Evolutionary conservation across 495 filamentous ascomycete species (phyloP).

Genomic region (Hyaloscypha hepaticicola): DNA sequence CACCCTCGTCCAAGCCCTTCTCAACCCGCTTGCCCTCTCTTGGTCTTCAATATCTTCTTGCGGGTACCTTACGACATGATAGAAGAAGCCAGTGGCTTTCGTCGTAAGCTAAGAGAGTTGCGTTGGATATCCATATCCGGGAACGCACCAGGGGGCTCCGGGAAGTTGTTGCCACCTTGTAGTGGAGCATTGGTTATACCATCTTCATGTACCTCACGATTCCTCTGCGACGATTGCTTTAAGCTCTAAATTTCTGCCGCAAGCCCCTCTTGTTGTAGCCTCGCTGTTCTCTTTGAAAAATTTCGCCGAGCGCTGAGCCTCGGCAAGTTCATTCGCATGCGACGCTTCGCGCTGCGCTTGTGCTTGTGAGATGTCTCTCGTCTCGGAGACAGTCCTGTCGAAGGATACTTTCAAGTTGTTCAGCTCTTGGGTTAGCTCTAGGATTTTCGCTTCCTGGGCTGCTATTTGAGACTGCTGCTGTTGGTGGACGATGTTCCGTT

Average conservation of each 20-base stretch:
- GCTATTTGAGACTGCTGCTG: background rate
- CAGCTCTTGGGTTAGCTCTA: conserved; percentile 6
- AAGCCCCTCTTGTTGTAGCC: background rate
- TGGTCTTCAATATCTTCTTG: conserved; percentile 1
- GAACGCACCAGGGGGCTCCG: background rate
- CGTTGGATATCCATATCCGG: conserved; percentile 7
- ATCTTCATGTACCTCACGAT: conserved; percentile 11
- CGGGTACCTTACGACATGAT: background rate
- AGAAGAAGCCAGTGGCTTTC: background rate
- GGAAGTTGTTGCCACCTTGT: conserved; percentile 1
- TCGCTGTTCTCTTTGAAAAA: conserved; percentile 21
- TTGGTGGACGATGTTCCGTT: background rate
- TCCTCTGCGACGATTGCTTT: conserved; percentile 5
- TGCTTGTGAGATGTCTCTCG: conserved; percentile 11
- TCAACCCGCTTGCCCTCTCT: background rate
- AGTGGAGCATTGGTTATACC: background rate
- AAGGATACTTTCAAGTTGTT: conserved; percentile 4
- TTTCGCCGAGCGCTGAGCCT: background rate
- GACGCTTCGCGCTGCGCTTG: conserved; percentile 5
- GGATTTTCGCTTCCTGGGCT: conserved; percentile 4
- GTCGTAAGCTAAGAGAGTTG: conserved; percentile 6
- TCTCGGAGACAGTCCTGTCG: background rate
- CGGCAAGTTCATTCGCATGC: conserved; percentile 6
- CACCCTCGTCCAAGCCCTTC: background rate
- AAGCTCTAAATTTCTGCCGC: conserved; percentile 7